Evolutionary conservation across 345 rosid species (phyloP), one percentile per base, ranked within the genome.

Genomic region (Acer campestre): DNA sequence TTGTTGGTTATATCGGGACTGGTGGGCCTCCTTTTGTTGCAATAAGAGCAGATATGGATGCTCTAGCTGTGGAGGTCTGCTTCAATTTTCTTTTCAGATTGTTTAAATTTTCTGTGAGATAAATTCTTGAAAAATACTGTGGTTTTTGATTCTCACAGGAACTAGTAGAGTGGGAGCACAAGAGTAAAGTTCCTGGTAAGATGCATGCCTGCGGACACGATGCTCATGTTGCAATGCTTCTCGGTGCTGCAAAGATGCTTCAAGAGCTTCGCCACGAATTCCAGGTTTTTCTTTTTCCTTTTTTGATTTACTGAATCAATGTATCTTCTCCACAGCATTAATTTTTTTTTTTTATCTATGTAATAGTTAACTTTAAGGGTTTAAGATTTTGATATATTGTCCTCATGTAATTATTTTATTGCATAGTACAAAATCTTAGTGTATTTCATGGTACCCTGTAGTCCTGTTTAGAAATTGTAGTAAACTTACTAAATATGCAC

Each of bases 201-300:
- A 93, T 93, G 97, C 97, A 91, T 67, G 93, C 94, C 77, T 93
- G 95, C 85, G 98, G 95, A 10, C 95, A 93, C 75, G 98, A 93
- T 79, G 91, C 93, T 72, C 95, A 93, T 84, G 91, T 89, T 58
- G 71, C 98, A 1, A 93, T 93, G 94, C 95, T 93, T 44, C 93
- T 91, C 10, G 95, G 95, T 79, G 95, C 93, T 53, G 93, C 95
- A 2, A 93, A 86, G 81, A 82, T 93, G 79, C 98, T 93, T 38
- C 85, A 89, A 84, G 83, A 88, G 53, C 89, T 86, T 67, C 73
- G 22, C 13, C 67, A 77, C 10, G 81, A 83, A 63, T 67, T 80
- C 51, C 78, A 81, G 81, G 86, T 86, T 27, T 61, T 77, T 61
- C 73, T 11, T 46, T 29, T 71, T 49, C 8, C 59, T 77, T 65